phyloP scores from a whole-genome alignment of 2,329 filamentous ascomycete genomes.

The Ascochyta pisi region DNA sequence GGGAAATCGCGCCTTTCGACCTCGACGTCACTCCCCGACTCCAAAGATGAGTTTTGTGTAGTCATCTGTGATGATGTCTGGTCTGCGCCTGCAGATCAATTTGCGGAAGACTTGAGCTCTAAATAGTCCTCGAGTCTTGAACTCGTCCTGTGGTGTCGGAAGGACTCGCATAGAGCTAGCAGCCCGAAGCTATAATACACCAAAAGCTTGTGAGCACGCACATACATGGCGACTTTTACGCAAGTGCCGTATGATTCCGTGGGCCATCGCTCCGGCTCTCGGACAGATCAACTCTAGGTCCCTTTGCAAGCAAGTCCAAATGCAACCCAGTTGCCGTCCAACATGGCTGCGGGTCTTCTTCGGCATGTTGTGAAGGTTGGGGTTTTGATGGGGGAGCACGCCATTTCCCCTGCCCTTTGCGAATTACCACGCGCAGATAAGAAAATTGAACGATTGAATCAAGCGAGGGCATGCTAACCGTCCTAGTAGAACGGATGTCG shows the following conservation, averaged over 20 bases:
- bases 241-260: neutral
- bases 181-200: constrained; percentile 2
- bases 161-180: constrained; percentile 1
- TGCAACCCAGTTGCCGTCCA: neutral
- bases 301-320: neutral
- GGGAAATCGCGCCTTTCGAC: constrained; percentile 35
- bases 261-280: constrained; percentile 3
- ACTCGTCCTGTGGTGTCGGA: neutral
- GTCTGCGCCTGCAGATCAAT: neutral
- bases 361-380: constrained; percentile 7
- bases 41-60: constrained; percentile 20
- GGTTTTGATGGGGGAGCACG: constrained; percentile 35
- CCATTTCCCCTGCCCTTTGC: constrained; percentile 30
- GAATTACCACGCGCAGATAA: constrained; percentile 12
- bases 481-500: constrained; percentile 15
- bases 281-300: neutral
- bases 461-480: neutral
- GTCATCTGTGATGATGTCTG: constrained; percentile 19
- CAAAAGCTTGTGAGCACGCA: constrained; percentile 1
- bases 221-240: neutral
- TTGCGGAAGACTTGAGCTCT: neutral
- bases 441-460: constrained; percentile 1
- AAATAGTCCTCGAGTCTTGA: constrained; percentile 3
- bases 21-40: constrained; percentile 27
- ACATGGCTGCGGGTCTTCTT: constrained; percentile 2